phyloP scores from a whole-genome alignment of 768 basidiomycete species.

The Hygrocybe punicea region DNA sequence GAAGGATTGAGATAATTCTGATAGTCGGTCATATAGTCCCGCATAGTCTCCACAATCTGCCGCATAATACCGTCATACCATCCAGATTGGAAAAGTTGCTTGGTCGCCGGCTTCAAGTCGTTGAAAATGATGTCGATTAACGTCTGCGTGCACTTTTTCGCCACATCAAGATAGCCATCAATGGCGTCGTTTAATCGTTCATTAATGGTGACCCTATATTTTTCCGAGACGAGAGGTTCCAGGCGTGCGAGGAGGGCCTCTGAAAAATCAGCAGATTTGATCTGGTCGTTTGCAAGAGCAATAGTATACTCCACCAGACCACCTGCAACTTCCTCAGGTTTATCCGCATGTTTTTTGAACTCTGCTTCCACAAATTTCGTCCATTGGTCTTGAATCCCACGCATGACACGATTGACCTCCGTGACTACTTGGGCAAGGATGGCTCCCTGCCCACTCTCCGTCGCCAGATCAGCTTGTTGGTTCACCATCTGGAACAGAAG shows the following conservation, averaged over 20 bases:
- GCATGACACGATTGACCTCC: conserved; percentile 88
- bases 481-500: conserved; percentile 99
- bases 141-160: conserved; percentile 93
- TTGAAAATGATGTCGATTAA: conserved; percentile 94
- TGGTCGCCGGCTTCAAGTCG: conserved; percentile 85
- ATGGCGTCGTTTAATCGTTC: conserved; percentile 93
- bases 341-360: conserved; percentile 81
- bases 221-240: conserved; percentile 89
- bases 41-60: conserved; percentile 92
- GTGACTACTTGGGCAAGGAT: conserved; percentile 88
- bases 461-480: conserved; percentile 91
- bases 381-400: conserved; percentile 85
- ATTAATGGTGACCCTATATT: conserved; percentile 79
- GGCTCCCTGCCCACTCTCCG: conserved; percentile 92
- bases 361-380: conserved; percentile 77
- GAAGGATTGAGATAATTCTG: conserved; percentile 87
- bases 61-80: conserved; percentile 92
- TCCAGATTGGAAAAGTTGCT: conserved; percentile 70
- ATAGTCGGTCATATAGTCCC: conserved; percentile 95
- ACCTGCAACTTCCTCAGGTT: conserved; percentile 80
- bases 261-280: conserved; percentile 91
- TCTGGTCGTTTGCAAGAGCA: conserved; percentile 95
- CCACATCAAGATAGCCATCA: conserved; percentile 96
- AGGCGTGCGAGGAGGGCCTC: conserved; percentile 82
- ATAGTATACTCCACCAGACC: conserved; percentile 96